Evolutionary conservation across 768 basidiomycete species (phyloP).

Genomic region (Suillus cothurnatus): DNA sequence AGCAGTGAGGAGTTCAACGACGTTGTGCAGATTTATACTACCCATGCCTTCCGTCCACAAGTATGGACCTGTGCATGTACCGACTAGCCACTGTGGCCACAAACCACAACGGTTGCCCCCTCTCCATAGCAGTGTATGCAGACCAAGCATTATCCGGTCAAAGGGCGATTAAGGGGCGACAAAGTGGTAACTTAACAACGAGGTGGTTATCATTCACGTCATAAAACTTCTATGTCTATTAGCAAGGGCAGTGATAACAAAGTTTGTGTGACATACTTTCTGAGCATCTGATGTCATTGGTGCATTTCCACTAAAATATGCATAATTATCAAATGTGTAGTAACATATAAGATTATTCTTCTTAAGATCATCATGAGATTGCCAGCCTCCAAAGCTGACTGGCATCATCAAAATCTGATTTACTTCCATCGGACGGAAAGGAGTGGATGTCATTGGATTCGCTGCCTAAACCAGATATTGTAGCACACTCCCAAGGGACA

Average conservation of each 20-base stretch:
- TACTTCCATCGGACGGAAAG: slow-evolving; percentile 30
- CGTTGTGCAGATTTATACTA: background rate
- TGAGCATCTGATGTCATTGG: background rate
- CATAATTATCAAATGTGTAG: background rate
- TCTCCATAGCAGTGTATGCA: background rate
- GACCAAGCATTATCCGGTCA: background rate
- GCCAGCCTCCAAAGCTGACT: slow-evolving; percentile 39
- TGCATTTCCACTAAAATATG: background rate
- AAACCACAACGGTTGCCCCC: background rate
- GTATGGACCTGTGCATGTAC: background rate
- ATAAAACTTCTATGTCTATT: background rate
- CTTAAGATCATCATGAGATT: slow-evolving; percentile 32
- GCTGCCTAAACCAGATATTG: slow-evolving; percentile 39
- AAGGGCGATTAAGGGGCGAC: no score
- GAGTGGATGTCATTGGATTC: slow-evolving; percentile 45
- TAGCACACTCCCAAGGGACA: background rate
- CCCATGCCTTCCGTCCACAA: background rate
- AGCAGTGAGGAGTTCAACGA: background rate
- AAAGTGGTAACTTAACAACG: no score
- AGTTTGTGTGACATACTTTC: background rate
- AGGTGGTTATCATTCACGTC: background rate
- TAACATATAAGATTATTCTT: background rate
- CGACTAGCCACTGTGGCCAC: background rate
- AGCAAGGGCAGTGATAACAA: background rate
- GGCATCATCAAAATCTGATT: slow-evolving; percentile 30